Evolutionary conservation across 768 basidiomycete species (phyloP), one percentile per base, ranked within the genome.

Genomic region (Tulasnella sp.): DNA sequence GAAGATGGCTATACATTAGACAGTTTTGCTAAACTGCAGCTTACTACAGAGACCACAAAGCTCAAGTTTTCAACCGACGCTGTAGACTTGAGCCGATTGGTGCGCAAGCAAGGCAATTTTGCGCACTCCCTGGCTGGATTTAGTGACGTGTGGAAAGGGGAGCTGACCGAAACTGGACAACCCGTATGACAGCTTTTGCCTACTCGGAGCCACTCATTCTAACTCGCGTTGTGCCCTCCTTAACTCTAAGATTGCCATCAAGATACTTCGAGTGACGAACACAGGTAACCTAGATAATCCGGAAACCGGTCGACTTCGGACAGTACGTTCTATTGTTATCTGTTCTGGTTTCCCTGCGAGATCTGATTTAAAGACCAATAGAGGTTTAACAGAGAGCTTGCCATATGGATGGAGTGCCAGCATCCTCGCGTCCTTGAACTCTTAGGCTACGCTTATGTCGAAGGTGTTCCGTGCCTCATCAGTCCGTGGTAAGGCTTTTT

Each of bases 211-310:
- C 13, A 3, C 61, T 67, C 16, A 11, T 5, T 29, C n/a, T 67
- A 10, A 51, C 29, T 10, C 2, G 20, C 9, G 26, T 32, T 67
- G 61, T 13, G 5, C 5, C 3, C 6, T 11, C n/a, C 13, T 15
- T n/a, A 4, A 16, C 61, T 11, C 26, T 5, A 39, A 75, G 75
- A 61, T 75, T 57, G 75, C 75, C 13, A 61, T 75, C n/a, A 75
- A 75, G 39, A 57, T 61, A 32, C 75, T 75, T 5, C 75, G 75
- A 55, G 37, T 55, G 32, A 32, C 39, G n/a, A 55, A 39, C 37
- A 75, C 55, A 10, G 23, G 35, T 18, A 42, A 51, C 23, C 15
- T 37, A 20, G 73, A 48, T n/a, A 20, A 74, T 20, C 71, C 71
- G 44, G 18, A 46, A 37, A 18, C 73, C 26, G 26, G 35, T 46